Conservation (phyloP, 1,139 yeast species). For the Kodamaea anthophila region DNA sequence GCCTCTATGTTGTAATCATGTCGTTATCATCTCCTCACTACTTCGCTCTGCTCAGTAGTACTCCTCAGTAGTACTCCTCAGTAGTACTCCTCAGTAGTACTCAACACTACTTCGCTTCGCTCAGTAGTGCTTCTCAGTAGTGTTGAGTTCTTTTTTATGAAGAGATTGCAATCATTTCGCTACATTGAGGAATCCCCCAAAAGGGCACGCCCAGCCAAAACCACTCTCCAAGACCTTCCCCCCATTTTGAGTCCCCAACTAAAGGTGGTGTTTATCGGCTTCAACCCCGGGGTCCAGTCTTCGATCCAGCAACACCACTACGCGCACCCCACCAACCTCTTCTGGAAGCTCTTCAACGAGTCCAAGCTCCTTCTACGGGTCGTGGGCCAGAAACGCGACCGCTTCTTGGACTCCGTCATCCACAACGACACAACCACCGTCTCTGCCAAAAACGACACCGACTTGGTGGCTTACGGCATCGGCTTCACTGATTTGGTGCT, state of each 20-base stretch:
- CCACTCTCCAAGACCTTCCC: slow-evolving; percentile 6
- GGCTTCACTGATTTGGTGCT: slow-evolving; percentile 72
- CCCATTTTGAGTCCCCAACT: slow-evolving; percentile 15
- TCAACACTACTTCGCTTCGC: no score
- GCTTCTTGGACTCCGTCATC: slow-evolving; percentile 9
- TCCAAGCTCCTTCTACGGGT: slow-evolving; percentile 37
- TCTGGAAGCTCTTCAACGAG: slow-evolving; percentile 62
- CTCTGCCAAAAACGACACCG: slow-evolving; percentile 39
- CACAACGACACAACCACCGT: slow-evolving; percentile 12
- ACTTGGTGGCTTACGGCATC: slow-evolving; percentile 38
- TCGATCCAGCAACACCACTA: slow-evolving; percentile 63
- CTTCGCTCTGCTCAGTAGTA: no score
- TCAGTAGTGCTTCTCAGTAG: no score
- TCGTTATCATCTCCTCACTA: no score
- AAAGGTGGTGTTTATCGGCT: slow-evolving; percentile 59
- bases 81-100: no score
- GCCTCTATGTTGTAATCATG: no score
- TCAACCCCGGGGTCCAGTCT: slow-evolving; percentile 67
- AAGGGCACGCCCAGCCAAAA: no score
- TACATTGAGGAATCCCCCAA: no score
- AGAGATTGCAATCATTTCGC: no score
- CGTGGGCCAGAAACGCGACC: slow-evolving; percentile 11
- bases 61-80: no score
- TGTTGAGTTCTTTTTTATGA: no score
- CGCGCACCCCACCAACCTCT: slow-evolving; percentile 65